phyloP scores from a whole-genome alignment of 768 basidiomycete genomes.

The Phylloporus sp. region DNA sequence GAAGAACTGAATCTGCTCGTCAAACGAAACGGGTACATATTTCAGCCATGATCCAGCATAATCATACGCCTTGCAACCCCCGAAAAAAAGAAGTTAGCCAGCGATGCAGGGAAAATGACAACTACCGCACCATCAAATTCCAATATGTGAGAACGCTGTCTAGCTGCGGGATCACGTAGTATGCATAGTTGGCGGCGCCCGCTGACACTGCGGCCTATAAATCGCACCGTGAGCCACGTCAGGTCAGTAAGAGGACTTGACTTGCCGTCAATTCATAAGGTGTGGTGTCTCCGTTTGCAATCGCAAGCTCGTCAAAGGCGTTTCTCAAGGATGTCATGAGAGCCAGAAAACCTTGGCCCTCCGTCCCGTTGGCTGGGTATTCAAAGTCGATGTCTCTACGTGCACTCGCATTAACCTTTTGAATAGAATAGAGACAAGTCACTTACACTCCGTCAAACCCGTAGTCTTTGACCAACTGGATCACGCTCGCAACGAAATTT shows the following conservation, averaged over 20 bases:
- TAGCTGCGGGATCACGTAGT: slow-evolving; percentile 59
- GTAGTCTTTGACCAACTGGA: slow-evolving; percentile 64
- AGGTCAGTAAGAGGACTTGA: background rate
- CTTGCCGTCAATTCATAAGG: slow-evolving; percentile 54
- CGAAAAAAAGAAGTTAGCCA: background rate
- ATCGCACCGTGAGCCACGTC: background rate
- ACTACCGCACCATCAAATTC: slow-evolving; percentile 66
- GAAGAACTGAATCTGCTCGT: background rate
- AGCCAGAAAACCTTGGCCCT: slow-evolving; percentile 63
- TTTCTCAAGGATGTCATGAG: slow-evolving; percentile 58
- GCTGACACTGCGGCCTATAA: slow-evolving; percentile 55
- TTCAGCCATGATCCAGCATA: slow-evolving; percentile 76
- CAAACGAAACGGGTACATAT: slow-evolving; percentile 38
- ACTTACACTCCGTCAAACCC: slow-evolving; percentile 75
- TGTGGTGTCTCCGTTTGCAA: slow-evolving; percentile 53
- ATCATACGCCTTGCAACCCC: slow-evolving; percentile 60
- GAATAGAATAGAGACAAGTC: background rate
- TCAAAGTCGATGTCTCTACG: slow-evolving; percentile 73
- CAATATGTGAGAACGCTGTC: slow-evolving; percentile 63
- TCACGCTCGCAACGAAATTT: slow-evolving; percentile 56
- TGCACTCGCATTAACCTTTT: background rate
- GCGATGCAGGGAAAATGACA: background rate
- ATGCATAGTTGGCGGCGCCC: slow-evolving; percentile 53
- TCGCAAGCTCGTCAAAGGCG: slow-evolving; percentile 55
- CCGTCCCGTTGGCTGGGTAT: slow-evolving; percentile 53